Evolutionary conservation across 1,284 basidiomycete species (phyloP), one percentile per base, ranked within the genome.

Genomic region (Calocybe gambosa): DNA sequence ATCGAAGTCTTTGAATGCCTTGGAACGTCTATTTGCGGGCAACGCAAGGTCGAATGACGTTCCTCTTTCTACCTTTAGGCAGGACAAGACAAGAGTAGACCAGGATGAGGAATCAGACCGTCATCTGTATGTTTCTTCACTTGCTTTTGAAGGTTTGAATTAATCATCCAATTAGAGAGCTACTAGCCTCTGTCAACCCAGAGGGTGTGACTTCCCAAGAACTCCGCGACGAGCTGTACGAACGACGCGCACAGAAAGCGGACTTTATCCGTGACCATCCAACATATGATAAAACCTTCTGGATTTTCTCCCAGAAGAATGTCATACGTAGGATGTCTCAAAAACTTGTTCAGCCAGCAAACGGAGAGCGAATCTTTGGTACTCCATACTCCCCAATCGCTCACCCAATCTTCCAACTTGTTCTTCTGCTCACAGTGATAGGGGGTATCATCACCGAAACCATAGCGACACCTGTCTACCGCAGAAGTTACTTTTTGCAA

Each of bases 191-290:
- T 2, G 66, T 85, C 36, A 80, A 80, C 55, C 68, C 71, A 10
- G 77, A 80, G 13, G 65, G 63, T 0, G 63, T 69, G 7, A 62
- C 65, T 7, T 63, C 69, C 3, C 76, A 80, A 52, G 77, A 81
- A 31, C 57, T 75, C 18, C 70, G 74, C 54, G 85, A 93, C 53
- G 75, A 74, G 7, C 52, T 78, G 33, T 77, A 83, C 47, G 89
- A 96, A 62, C 78, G 79, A 7, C 77, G 83, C n/a, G 89, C 89
- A 10, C 80, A 81, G 58, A 88, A 87, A 59, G 86, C 89, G 0
- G 88, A 91, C 54, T 92, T 96, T 61, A 96, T 98, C 54, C 80
- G 80, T 1, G 78, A 85, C 38, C 88, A 98, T 66, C 93, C 95
- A 0, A 81, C 85, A 0, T 99, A 89, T 59, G 95, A 98, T 66